Evolutionary conservation across 139 green algal genomes (phyloP), one percentile per base, ranked within the genome.

Genomic region (Tetratostichococcus sp.): DNA sequence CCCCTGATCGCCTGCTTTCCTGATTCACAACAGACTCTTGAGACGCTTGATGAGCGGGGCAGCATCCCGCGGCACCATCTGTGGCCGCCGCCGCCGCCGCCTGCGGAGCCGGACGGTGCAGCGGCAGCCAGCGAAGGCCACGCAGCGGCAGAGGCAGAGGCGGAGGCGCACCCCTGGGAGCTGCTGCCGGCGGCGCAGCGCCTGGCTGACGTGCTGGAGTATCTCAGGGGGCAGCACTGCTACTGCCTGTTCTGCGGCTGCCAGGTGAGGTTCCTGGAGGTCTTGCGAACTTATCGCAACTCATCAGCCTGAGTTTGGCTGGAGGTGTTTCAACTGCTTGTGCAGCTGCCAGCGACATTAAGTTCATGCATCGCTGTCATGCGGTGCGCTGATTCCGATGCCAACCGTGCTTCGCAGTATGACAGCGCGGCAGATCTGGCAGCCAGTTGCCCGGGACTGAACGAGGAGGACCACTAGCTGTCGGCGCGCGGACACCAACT

Each of bases 241-340:
- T 86, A 86, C 59, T 86, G 81, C 39, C 30, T 86, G 14, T 86
- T 77, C 70, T 86, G 81, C 67, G 77, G 81, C 26, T 77, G 71
- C 43, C 75, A 79, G 75, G 68, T 79, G 58, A 35, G n/a, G n/a
- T n/a, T n/a, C n/a, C n/a, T n/a, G n/a, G n/a, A n/a, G n/a, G n/a
- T n/a, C n/a, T n/a, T n/a, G n/a, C n/a, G n/a, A n/a, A n/a, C n/a
- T n/a, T n/a, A n/a, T n/a, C n/a, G n/a, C n/a, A n/a, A n/a, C n/a
- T n/a, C n/a, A n/a, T n/a, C n/a, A n/a, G n/a, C n/a, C n/a, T n/a
- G n/a, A n/a, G n/a, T n/a, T n/a, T n/a, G n/a, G n/a, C n/a, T n/a
- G n/a, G n/a, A n/a, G n/a, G n/a, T n/a, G n/a, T n/a, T n/a, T n/a
- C n/a, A n/a, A n/a, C n/a, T n/a, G n/a, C n/a, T n/a, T n/a, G n/a